phyloP scores from a whole-genome alignment of 441 rosid species.

The Adansonia grandidieri region DNA sequence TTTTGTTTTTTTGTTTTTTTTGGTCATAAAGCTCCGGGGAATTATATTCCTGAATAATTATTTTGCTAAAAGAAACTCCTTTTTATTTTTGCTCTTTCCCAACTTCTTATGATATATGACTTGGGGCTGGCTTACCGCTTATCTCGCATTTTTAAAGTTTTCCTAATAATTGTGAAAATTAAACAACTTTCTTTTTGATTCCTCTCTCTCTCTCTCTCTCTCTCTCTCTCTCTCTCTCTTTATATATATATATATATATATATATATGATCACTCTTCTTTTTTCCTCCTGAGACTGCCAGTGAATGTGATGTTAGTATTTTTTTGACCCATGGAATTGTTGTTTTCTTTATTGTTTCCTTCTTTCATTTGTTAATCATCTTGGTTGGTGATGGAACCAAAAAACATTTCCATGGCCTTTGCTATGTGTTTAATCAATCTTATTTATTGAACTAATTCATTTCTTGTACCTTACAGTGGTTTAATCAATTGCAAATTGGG shows the following conservation, averaged over 20 bases:
- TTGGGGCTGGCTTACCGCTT: constrained; percentile 1
- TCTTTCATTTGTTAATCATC: neutral
- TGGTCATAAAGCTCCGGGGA: neutral
- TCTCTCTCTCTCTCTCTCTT: no score
- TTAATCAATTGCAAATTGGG: constrained; percentile 77
- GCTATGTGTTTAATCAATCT: constrained; percentile 20
- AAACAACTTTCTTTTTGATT: neutral
- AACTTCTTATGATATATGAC: constrained; percentile 9
- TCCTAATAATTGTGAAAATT: constrained; percentile 12
- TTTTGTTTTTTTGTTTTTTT: neutral
- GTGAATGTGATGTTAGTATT: neutral
- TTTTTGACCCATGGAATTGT: neutral
- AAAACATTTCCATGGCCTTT: neutral
- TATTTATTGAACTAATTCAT: constrained; percentile 29
- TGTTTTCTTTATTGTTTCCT: neutral
- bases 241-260: no score
- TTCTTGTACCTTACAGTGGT: constrained; percentile 66
- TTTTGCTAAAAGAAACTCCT: neutral
- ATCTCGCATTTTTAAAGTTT: neutral
- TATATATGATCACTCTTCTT: neutral
- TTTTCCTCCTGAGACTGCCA: neutral
- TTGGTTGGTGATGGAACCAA: neutral
- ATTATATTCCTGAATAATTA: neutral
- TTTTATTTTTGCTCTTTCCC: neutral
- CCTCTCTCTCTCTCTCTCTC: neutral